Base-by-base conservation (phyloP, 2,329 filamentous ascomycete species). In the Fusarium sp. region DNA sequence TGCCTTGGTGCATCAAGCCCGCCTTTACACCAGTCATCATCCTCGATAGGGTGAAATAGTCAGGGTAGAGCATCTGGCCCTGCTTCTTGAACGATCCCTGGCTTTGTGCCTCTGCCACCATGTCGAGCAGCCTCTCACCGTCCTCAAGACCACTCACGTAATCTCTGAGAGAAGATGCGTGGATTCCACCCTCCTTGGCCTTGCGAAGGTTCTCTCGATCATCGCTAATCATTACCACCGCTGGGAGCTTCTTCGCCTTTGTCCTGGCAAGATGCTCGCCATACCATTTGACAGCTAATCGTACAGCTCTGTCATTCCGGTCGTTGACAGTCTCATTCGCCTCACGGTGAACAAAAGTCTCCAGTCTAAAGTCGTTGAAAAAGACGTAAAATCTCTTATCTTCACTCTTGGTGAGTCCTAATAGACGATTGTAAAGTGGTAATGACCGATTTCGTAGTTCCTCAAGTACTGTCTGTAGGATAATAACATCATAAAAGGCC, bases 301-400 rank as follows among this genome's bases (percentile, higher is more conserved):
- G 88, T 31, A 99, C 93, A 44, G 96, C 94, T 66, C 95, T 90
- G 79, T 99, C 97, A 76, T 99, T 99, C 56, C 96, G 88, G 79
- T 99, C 96, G 78, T 99, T 99, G 81, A 99, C 96, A 5, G 89
- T 92, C 83, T 99, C 96, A 38, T 92, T 91, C 7, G 86, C 80
- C 20, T 90, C 87, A 66, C 96, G 87, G 28, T 87, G 82, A 48
- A 98, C 88, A 76, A 97, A 92, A 0, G 96, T 99, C 80, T 99
- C 97, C 39, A 95, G 85, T 52, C 95, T 89, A 77, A 99, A 99
- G 75, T 99, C 96, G 79, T 99, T 99, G 88, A 98, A 98, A 79
- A 99, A 99, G 53, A 99, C 93, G 77, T 98, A 98, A 78, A 97
- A 98, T 56, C 95, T 90, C 85, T 99, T 99, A 71, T 97, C 94